These are phyloP conservation scores for Daldinia bambusicola DNA, from an alignment of 495 filamentous ascomycete genomes.

Conservation along the genomic window DNA sequence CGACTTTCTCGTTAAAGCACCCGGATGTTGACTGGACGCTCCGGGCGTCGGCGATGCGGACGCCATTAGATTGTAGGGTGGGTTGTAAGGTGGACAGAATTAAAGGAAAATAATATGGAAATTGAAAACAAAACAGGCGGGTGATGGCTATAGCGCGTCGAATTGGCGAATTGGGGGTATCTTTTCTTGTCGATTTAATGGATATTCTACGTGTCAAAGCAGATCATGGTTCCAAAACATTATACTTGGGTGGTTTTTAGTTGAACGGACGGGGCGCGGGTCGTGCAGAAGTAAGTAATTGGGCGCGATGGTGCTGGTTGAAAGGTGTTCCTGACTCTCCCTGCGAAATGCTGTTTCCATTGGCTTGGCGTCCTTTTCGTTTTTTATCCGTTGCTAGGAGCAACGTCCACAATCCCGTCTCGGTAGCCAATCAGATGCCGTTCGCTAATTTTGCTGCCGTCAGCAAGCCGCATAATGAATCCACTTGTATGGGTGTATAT, in stretches of 20 bases:
- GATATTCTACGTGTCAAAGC: conserved; percentile 51
- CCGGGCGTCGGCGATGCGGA: conserved; percentile 53
- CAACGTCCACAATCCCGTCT: conserved; percentile 30
- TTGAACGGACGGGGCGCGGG: conserved; percentile 42
- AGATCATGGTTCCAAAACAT: conserved; percentile 45
- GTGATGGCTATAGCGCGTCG: conserved; percentile 41
- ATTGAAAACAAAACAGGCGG: conserved; percentile 13
- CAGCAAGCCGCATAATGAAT: background rate
- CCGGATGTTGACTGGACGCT: conserved; percentile 49
- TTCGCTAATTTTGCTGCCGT: background rate
- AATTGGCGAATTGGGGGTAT: conserved; percentile 36
- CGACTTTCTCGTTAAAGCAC: conserved; percentile 52
- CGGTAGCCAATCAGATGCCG: conserved; percentile 31
- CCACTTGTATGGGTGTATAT: background rate
- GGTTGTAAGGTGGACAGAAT: no score
- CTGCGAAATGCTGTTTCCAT: conserved; percentile 12
- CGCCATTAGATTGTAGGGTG: conserved; percentile 44
- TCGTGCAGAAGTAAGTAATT: conserved; percentile 43
- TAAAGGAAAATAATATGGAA: conserved; percentile 3
- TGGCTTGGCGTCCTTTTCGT: conserved; percentile 35
- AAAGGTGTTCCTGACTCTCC: conserved; percentile 20
- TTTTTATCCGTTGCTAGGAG: conserved; percentile 41
- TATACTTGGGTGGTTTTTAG: conserved; percentile 38
- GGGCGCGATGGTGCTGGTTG: conserved; percentile 38
- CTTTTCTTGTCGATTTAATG: conserved; percentile 40